Evolutionary conservation across 768 basidiomycete species (phyloP).

Genomic region (Auriscalpium microsporum): DNA sequence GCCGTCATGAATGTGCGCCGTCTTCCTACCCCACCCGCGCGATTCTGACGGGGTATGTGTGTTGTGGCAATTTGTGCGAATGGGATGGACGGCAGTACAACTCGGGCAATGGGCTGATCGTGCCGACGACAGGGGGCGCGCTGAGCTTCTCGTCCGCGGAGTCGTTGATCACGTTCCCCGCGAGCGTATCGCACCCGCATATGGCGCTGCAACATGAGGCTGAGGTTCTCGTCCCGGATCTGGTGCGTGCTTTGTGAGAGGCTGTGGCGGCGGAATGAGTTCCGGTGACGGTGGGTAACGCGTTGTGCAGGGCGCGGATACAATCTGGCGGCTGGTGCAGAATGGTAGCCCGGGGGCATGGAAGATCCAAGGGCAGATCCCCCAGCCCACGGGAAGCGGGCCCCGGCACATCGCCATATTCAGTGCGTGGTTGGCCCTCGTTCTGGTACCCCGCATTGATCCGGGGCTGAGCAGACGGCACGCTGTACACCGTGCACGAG

Average conservation of each 20-base stretch:
- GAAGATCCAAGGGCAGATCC: constrained; percentile 51
- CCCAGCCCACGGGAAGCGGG: constrained; percentile 54
- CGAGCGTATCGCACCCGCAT: constrained; percentile 52
- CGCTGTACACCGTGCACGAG: constrained; percentile 48
- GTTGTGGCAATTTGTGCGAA: too few species aligned
- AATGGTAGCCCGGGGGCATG: constrained; percentile 36
- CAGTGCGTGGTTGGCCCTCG: constrained; percentile 24
- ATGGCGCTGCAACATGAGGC: constrained; percentile 47
- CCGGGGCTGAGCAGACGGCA: constrained; percentile 29
- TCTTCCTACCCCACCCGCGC: too few species aligned
- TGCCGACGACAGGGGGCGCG: constrained; percentile 30
- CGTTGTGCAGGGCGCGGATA: constrained; percentile 48
- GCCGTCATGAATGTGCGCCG: constrained; percentile 44
- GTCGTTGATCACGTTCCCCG: constrained; percentile 46
- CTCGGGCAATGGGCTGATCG: constrained; percentile 44
- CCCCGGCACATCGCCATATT: constrained; percentile 39
- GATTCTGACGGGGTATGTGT: too few species aligned
- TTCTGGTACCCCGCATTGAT: background rate
- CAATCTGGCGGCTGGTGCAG: constrained; percentile 54
- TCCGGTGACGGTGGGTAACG: too few species aligned
- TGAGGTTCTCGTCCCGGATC: constrained; percentile 58
- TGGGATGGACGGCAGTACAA: constrained; percentile 30
- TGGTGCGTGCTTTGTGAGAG: constrained; percentile 39
- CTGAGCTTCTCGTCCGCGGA: constrained; percentile 25
- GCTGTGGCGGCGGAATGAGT: background rate